Base-by-base conservation (phyloP, 768 basidiomycete genomes). In the Psilocybe azurescens region DNA sequence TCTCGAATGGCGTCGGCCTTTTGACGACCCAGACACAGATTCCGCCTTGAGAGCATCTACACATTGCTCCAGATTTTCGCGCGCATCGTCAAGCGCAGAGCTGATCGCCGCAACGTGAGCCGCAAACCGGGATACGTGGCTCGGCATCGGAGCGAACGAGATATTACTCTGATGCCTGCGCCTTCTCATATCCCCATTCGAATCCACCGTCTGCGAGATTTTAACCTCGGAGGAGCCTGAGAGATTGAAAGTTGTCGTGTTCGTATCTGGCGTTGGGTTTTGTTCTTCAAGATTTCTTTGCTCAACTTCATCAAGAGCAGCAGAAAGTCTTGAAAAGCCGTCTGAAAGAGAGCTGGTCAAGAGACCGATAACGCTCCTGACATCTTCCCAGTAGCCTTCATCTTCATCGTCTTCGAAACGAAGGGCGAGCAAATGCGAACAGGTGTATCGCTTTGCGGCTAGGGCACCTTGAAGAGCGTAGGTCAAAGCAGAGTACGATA, bases 371-470 rank as follows among this genome's bases (percentile, higher is more conserved):
- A 95, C 86, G 29, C 88, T 86, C 13, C 89, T 83, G 30, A 91
- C 91, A 67, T 94, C 89, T 66, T 94, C 93, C 93, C 93, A 95
- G 66, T 95, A 95, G 5, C 81, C 78, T 54, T 89, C 88, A 64
- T 91, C 90, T 36, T 88, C 90, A 52, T 85, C 86, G 50, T 89
- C 88, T 47, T 65, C 70, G 70, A 95, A 95, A 1, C 93, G 82
- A 53, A 95, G 73, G 3, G 93, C 93, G 2, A 95, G 80, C 3
- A 95, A 79, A 70, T 95, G 91, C 2, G 93, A 83, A 59, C 89
- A 91, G 0, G 92, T 84, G 68, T 91, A 93, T 13, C 93, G 84
- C 65, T 89, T 91, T 16, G 91, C 84, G 3, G 87, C 81, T 13
- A 93, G 65, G 0, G 91, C 88, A n/a, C 80, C 81, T 59, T 90